Conservation (phyloP, 345 rosid species). For the Melaleuca alternifolia region DNA sequence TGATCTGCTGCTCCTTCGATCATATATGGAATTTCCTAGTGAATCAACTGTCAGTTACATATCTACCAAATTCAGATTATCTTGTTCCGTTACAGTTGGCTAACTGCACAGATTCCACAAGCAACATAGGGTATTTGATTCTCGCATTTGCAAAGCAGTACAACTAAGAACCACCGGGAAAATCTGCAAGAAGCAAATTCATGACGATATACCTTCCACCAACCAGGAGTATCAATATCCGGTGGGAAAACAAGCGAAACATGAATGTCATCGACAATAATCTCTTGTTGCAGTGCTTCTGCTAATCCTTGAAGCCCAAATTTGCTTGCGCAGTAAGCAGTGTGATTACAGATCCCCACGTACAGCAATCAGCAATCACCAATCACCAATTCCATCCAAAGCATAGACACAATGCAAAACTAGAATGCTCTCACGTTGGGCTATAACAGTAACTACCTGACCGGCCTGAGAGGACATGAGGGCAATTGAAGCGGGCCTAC, state of each 20-base stretch:
- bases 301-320: slow-evolving; percentile 84
- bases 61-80: too few species aligned
- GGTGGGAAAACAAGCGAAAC: slow-evolving; percentile 77
- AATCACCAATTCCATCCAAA: too few species aligned
- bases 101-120: too few species aligned
- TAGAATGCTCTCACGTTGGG: not conserved
- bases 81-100: too few species aligned
- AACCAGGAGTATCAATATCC: slow-evolving; percentile 44
- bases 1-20: too few species aligned
- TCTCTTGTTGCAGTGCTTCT: slow-evolving; percentile 88
- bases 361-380: not conserved
- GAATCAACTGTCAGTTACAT: too few species aligned
- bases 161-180: too few species aligned
- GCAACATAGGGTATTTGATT: too few species aligned
- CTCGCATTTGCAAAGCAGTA: too few species aligned
- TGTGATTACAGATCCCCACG: slow-evolving; percentile 88
- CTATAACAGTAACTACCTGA: slow-evolving; percentile 30
- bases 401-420: not conserved
- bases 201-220: too few species aligned
- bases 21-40: too few species aligned
- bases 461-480: slow-evolving; percentile 88
- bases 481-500: slow-evolving; percentile 51
- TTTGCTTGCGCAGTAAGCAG: slow-evolving; percentile 78
- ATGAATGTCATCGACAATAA: slow-evolving; percentile 62
- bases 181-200: too few species aligned